Conservation (phyloP, 2,329 filamentous ascomycete genomes). For the Apiospora kogelbergensis region DNA sequence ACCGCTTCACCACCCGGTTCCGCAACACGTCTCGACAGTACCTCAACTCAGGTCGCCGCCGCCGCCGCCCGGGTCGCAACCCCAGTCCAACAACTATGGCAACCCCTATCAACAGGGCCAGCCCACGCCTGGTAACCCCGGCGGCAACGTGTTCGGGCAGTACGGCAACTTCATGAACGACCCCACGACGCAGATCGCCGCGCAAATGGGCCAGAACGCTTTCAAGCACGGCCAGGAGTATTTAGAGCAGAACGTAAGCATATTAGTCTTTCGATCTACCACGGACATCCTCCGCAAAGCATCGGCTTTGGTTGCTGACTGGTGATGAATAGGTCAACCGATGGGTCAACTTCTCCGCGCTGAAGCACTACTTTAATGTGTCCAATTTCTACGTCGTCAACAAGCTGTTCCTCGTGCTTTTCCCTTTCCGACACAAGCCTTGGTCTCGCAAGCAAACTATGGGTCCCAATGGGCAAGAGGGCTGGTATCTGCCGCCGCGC, state of each 20-base stretch:
- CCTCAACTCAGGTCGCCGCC: conserved; percentile 95
- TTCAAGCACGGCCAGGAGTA: conserved; percentile 92
- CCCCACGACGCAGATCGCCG: conserved; percentile 89
- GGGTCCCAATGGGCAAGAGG: conserved; percentile 67
- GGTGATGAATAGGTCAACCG: conserved; percentile 48
- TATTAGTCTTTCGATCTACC: background rate
- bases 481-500: conserved; percentile 83
- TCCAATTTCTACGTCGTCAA: conserved; percentile 95
- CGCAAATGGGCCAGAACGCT: conserved; percentile 90
- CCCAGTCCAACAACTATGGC: conserved; percentile 67
- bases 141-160: conserved; percentile 60
- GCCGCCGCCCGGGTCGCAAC: conserved; percentile 69
- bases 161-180: conserved; percentile 97
- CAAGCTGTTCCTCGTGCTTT: conserved; percentile 90
- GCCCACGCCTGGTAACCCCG: conserved; percentile 13
- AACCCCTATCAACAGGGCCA: conserved; percentile 72
- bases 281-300: background rate
- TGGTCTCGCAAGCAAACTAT: conserved; percentile 90
- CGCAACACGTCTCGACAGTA: conserved; percentile 97
- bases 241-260: conserved; percentile 85
- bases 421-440: conserved; percentile 96
- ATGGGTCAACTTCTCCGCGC: conserved; percentile 86
- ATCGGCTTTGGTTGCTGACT: background rate
- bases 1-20: conserved; percentile 93
- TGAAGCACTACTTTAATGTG: conserved; percentile 99